Base-by-base conservation (phyloP, 495 filamentous ascomycete genomes). In the Xanthoparmelia taractica region DNA sequence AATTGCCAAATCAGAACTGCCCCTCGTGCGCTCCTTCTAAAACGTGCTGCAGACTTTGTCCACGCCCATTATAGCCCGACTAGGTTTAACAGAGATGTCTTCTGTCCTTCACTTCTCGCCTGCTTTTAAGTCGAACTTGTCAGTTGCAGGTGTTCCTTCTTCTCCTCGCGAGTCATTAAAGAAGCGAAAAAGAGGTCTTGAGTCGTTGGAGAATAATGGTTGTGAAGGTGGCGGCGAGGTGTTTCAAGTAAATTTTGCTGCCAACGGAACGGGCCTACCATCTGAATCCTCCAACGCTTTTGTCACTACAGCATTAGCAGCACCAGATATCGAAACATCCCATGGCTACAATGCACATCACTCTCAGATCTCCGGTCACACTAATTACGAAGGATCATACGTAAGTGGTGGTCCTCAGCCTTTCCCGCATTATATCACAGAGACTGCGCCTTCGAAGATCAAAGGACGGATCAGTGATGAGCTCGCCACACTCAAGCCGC, bases 341-440 rank as follows among this genome's bases (percentile, higher is more conserved):
- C 73, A 73, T 55, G 65, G 82, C 38, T 76, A 77, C 29, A 78
- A 81, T 64, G 71, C 75, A 11, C 71, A 69, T 55, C 79, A 83
- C 63, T 82, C 80, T 60, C 74, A 75, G 57, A 64, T 75, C 20
- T 80, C 78, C 15, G 79, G 80, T 48, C 74, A 80, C 20, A 60
- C 75, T 33, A 70, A 78, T 27, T 69, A 80, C 56, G 63, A 79
- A 57, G 73, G 78, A 59, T 50, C 82, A 20, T 80, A 79, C 3
- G 66, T 70, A 34, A 76, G 74, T 15, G 60, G 73, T 58, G 83
- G 78, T 33, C 80, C 80, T 0, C 80, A 80, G 70, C 73, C 50
- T 18, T 68, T 48, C 34, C 27, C 12, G 1, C 55, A 59, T 52
- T 33, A 23, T 17, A 36, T 47, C 47, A 31, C 36, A 50, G 40